phyloP scores from a whole-genome alignment of 495 filamentous ascomycete species.

The Aspergillus ellipticus region DNA sequence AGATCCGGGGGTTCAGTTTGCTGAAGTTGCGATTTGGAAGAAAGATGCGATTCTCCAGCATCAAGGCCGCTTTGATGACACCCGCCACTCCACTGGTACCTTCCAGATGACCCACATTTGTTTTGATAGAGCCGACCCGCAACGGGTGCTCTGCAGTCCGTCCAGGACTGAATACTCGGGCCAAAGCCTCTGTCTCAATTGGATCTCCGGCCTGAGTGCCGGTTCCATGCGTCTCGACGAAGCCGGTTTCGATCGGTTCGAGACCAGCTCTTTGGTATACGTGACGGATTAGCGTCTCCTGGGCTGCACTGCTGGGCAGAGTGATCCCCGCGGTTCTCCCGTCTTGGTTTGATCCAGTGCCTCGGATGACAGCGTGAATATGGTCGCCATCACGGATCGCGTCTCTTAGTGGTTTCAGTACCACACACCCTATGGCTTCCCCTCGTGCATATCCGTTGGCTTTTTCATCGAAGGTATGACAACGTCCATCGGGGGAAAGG shows the following conservation, averaged over 20 bases:
- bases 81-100: constrained; percentile 38
- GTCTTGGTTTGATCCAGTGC: constrained; percentile 34
- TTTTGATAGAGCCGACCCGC: constrained; percentile 36
- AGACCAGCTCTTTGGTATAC: constrained; percentile 46
- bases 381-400: constrained; percentile 26
- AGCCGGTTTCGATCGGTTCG: constrained; percentile 17
- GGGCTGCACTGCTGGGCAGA: constrained; percentile 51
- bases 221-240: constrained; percentile 39
- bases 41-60: constrained; percentile 27
- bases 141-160: not conserved
- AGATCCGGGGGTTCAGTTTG: constrained; percentile 31
- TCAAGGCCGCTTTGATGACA: constrained; percentile 35
- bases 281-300: constrained; percentile 47
- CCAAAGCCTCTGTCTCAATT: constrained; percentile 53
- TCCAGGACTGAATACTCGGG: constrained; percentile 7
- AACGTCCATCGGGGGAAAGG: constrained; percentile 22
- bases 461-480: constrained; percentile 29
- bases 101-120: constrained; percentile 45
- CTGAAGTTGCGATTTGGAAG: constrained; percentile 33
- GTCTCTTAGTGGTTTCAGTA: constrained; percentile 32
- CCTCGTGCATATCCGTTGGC: constrained; percentile 46
- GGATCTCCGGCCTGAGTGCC: constrained; percentile 60
- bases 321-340: constrained; percentile 51
- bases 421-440: constrained; percentile 34
- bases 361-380: constrained; percentile 36